A percentile compares a stretch with the other conserved stretches of the same genome.
Evolutionary conservation across 2,329 filamentous ascomycete species (phyloP).

Genomic region (Ascochyta lentis): DNA sequence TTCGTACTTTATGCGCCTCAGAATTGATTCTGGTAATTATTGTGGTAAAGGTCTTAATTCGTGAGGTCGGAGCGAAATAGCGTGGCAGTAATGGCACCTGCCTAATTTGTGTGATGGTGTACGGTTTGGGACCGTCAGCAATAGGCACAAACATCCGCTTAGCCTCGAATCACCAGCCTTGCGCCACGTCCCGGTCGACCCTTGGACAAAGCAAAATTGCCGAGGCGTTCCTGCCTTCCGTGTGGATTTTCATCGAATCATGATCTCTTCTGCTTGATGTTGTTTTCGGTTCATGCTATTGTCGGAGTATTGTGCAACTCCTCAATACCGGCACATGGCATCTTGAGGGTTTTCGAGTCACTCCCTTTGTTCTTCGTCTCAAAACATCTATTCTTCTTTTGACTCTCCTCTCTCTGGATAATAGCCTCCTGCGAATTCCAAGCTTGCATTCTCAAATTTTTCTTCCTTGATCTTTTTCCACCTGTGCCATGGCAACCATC

Average conservation of each 20-base stretch:
- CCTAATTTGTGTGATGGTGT: slow-evolving; percentile 10
- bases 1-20: not conserved
- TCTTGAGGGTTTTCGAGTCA: too few species aligned
- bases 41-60: not conserved
- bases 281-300: too few species aligned
- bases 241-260: too few species aligned
- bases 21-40: not conserved
- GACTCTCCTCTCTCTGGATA: slow-evolving; percentile 53
- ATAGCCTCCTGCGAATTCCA: slow-evolving; percentile 59
- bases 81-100: slow-evolving; percentile 4
- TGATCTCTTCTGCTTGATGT: too few species aligned
- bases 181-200: not conserved
- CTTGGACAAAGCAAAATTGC: too few species aligned
- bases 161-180: not conserved
- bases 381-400: slow-evolving; percentile 27
- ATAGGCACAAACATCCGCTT: not conserved
- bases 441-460: slow-evolving; percentile 51
- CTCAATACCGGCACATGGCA: too few species aligned
- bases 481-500: slow-evolving; percentile 39
- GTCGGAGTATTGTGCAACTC: too few species aligned
- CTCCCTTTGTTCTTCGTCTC: too few species aligned
- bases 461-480: slow-evolving; percentile 53
- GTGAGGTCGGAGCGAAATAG: slow-evolving; percentile 2
- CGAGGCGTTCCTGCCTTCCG: too few species aligned
- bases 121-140: slow-evolving; percentile 6